Evolutionary conservation across 345 rosid species (phyloP).

Genomic region (Durio zibethinus): DNA sequence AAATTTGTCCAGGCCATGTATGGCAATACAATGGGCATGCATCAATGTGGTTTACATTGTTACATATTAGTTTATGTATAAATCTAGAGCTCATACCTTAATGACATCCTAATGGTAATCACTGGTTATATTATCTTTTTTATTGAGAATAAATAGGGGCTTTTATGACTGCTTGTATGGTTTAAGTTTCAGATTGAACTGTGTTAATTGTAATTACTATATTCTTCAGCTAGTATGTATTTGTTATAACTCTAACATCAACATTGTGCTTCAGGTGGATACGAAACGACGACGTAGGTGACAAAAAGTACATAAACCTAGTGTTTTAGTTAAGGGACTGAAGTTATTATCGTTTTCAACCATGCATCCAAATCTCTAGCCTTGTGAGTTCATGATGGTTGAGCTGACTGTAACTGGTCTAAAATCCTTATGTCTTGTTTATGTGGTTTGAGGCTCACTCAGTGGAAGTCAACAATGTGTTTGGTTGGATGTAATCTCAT

Average conservation of each 20-base stretch:
- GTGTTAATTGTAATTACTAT: background rate
- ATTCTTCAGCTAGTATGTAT: background rate
- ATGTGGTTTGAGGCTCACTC: conserved; percentile 23
- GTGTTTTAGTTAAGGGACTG: conserved; percentile 8
- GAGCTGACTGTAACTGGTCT: conserved; percentile 24
- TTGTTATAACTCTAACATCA: background rate
- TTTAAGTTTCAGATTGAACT: background rate
- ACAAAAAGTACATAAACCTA: conserved; percentile 13
- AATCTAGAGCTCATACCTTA: background rate
- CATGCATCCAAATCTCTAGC: conserved; percentile 24
- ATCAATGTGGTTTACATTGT: background rate
- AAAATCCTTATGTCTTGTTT: conserved; percentile 16
- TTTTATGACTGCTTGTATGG: background rate
- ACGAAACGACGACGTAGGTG: conserved; percentile 63
- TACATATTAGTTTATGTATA: background rate
- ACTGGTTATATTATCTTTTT: background rate
- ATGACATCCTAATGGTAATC: background rate
- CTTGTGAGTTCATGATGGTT: conserved; percentile 17
- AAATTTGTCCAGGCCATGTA: background rate
- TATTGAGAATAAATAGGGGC: background rate
- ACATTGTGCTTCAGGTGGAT: conserved; percentile 53
- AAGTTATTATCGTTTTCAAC: conserved; percentile 17
- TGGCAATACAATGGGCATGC: background rate
- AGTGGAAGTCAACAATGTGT: conserved; percentile 26
- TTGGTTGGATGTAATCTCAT: conserved; percentile 28